A percentile compares a stretch with the other conserved stretches of the same genome.
Conservation (phyloP, 805 yeast species). For the Metschnikowia peoriensis region DNA sequence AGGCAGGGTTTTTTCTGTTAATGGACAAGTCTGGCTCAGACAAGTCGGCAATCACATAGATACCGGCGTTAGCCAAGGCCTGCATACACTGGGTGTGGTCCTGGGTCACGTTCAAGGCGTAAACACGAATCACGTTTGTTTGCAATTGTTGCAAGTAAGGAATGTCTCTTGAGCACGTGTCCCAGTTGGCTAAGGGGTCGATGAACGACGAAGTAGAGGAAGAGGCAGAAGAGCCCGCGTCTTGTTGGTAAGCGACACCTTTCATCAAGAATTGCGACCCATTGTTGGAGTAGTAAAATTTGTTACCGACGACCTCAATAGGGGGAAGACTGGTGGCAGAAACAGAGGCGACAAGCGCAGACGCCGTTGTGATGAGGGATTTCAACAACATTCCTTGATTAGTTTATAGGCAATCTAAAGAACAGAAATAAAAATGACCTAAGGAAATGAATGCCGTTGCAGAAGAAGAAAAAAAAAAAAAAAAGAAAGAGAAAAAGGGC, state of each 20-base stretch:
- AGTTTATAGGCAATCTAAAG: neutral
- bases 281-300: constrained; percentile 71
- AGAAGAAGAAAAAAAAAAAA: neutral
- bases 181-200: constrained; percentile 69
- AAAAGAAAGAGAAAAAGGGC: neutral
- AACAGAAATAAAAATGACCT: neutral
- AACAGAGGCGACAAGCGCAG: constrained; percentile 12
- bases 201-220: constrained; percentile 47
- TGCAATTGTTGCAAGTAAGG: constrained; percentile 61
- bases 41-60: constrained; percentile 87
- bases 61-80: constrained; percentile 74
- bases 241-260: constrained; percentile 80
- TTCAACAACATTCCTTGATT: constrained; percentile 30
- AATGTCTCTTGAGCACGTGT: constrained; percentile 66
- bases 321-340: constrained; percentile 26
- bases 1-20: constrained; percentile 58
- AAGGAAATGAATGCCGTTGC: neutral
- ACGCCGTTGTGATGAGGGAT: constrained; percentile 27
- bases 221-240: constrained; percentile 51
- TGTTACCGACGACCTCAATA: constrained; percentile 70
- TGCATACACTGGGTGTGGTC: constrained; percentile 73
- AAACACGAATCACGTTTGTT: constrained; percentile 74
- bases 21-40: constrained; percentile 67
- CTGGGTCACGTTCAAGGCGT: constrained; percentile 61
- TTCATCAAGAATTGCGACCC: constrained; percentile 75